Percentiles rank a stretch among this genome's conserved stretches.
These are phyloP conservation scores for Plasmodium gonderi DNA, from an alignment of 169 alveolate species.

Conservation along the genomic window DNA sequence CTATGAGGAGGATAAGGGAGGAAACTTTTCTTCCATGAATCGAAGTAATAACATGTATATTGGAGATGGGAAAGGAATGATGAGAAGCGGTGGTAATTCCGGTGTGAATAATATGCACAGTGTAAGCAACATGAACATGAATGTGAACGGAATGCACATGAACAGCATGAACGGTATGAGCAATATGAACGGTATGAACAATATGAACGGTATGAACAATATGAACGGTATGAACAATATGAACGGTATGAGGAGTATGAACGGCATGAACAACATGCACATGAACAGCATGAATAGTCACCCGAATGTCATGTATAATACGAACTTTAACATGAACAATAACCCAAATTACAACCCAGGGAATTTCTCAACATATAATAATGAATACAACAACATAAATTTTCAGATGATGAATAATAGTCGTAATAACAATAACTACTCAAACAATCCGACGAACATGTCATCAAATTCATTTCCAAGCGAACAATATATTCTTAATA, in stretches of 20 bases:
- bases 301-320: not conserved
- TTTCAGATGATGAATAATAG: not conserved
- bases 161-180: too few relatives aligned
- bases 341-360: slow-evolving; percentile 18
- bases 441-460: not conserved
- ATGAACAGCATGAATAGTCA: not conserved
- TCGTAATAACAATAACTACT: not conserved
- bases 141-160: too few relatives aligned
- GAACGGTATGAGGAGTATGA: too few relatives aligned
- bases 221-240: too few relatives aligned
- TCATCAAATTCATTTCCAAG: not conserved
- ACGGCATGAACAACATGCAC: not conserved
- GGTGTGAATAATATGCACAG: not conserved
- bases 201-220: too few relatives aligned
- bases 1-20: not conserved
- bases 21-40: not conserved
- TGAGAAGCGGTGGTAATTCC: not conserved
- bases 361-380: not conserved
- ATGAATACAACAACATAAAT: not conserved
- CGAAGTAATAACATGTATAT: not conserved
- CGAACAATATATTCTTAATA: slow-evolving; percentile 53
- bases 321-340: not conserved
- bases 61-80: not conserved
- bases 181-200: too few relatives aligned
- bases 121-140: too few relatives aligned